Evolutionary conservation across 139 green algal species (phyloP), one percentile per base, ranked within the genome.

Genomic region (Cymbomonas tetramitiformis): DNA sequence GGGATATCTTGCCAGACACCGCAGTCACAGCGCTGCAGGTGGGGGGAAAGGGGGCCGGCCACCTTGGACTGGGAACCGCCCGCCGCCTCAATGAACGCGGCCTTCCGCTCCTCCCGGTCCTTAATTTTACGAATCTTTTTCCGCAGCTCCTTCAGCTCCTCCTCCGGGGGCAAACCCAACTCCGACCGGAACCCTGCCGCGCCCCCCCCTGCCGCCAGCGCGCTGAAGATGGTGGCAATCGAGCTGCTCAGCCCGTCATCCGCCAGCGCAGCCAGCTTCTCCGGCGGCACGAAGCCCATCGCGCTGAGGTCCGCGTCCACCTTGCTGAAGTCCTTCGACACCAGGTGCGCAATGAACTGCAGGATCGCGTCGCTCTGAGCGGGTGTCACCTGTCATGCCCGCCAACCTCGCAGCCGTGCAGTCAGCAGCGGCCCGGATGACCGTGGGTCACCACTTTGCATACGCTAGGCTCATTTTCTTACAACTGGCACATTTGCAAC

Each of bases 331-430:
- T 72, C 51, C 38, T 63, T 25, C 1, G 26, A 41, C 2, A 67
- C 57, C 33, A 72, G 52, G 64, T 72, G 64, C 38, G 51, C 57
- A 46, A 72, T 67, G 56, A 62, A 72, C 21, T 51, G 12, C 29
- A 72, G 46, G 34, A 67, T 72, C 5, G 64, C 57, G 4, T 64
- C 54, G 15, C 18, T 25, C 34, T 64, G 51, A 6, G 30, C 10
- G 9, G 19, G 46, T 4, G 58, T 55, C 36, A 43, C 36, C 12
- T 43, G n/a, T n/a, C n/a, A n/a, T n/a, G n/a, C n/a, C n/a, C n/a
- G n/a, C n/a, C n/a, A n/a, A n/a, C n/a, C n/a, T n/a, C n/a, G n/a
- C n/a, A n/a, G n/a, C n/a, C n/a, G n/a, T n/a, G n/a, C n/a, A n/a
- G n/a, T n/a, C n/a, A n/a, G n/a, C n/a, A n/a, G n/a, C n/a, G n/a